phyloP scores from a whole-genome alignment of 805 yeast genomes.

The Barnettozyma wickerhamii region DNA sequence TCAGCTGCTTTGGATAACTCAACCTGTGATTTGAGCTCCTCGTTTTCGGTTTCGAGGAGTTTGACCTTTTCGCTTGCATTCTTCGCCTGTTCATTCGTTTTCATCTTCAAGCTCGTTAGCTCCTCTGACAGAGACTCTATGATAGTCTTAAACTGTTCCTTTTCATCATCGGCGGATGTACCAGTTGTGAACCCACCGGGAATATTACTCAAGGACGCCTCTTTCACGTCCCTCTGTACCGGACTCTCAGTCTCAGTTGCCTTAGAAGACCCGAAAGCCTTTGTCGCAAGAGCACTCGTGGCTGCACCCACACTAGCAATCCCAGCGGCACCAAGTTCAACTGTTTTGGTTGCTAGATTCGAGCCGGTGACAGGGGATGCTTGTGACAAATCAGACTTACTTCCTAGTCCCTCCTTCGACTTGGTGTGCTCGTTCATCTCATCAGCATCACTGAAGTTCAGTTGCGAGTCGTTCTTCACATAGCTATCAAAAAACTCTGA shows the following conservation, averaged over 20 bases:
- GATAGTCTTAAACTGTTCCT: constrained; percentile 25
- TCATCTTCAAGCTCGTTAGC: constrained; percentile 33
- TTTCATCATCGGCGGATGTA: constrained; percentile 2
- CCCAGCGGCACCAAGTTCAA: neutral
- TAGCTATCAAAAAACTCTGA: constrained; percentile 29
- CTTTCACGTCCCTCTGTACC: neutral
- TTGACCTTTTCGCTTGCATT: constrained; percentile 53
- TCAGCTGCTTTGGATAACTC: constrained; percentile 17
- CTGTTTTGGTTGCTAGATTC: neutral
- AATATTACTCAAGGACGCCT: neutral
- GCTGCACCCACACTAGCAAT: constrained; percentile 9
- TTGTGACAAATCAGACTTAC: too few species aligned
- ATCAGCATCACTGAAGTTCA: constrained; percentile 3
- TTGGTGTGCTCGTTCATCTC: too few species aligned
- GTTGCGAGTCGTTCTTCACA: constrained; percentile 10
- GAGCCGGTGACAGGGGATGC: neutral
- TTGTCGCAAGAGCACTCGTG: constrained; percentile 11
- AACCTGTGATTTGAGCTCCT: constrained; percentile 18
- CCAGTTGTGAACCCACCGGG: constrained; percentile 3
- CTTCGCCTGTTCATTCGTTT: constrained; percentile 48
- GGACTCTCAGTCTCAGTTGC: neutral
- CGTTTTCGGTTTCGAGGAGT: constrained; percentile 39
- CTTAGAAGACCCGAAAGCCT: constrained; percentile 2
- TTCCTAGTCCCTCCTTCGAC: too few species aligned
- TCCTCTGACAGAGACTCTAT: constrained; percentile 31